phyloP scores from a whole-genome alignment of 1,139 yeast species.

The Kodamaea ohmeri region DNA sequence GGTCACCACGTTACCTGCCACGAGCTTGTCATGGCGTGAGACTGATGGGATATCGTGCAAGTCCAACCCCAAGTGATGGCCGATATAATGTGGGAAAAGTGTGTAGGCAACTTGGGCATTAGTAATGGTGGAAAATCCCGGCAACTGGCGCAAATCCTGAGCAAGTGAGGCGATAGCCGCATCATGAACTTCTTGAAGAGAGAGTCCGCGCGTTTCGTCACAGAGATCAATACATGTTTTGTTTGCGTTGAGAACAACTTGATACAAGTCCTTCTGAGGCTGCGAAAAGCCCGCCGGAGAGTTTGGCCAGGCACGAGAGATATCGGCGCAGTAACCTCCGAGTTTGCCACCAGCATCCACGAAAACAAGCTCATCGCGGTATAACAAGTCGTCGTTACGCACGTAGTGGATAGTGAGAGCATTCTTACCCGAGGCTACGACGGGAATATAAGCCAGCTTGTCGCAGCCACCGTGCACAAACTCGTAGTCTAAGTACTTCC shows the following conservation, averaged over 20 bases:
- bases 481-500: conserved; percentile 78
- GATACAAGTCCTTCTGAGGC: conserved; percentile 83
- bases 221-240: conserved; percentile 74
- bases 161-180: conserved; percentile 58
- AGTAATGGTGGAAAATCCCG: conserved; percentile 57
- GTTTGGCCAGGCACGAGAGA: conserved; percentile 96
- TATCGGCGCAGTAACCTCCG: conserved; percentile 95
- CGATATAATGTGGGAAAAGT: conserved; percentile 91
- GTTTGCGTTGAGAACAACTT: conserved; percentile 82
- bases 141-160: conserved; percentile 62
- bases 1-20: conserved; percentile 74
- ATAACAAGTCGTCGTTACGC: conserved; percentile 75
- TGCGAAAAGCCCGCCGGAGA: conserved; percentile 61
- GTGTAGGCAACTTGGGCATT: conserved; percentile 50
- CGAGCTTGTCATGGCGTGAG: conserved; percentile 50
- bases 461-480: conserved; percentile 89
- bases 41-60: conserved; percentile 78
- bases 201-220: conserved; percentile 46
- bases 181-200: conserved; percentile 77
- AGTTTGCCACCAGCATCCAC: conserved; percentile 94
- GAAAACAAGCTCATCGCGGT: conserved; percentile 76
- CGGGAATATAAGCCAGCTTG: conserved; percentile 88
- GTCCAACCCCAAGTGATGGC: conserved; percentile 92
- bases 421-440: conserved; percentile 89
- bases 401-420: conserved; percentile 90